Base-by-base conservation (phyloP, 1,284 basidiomycete species). In the Trichosporon inkin region DNA sequence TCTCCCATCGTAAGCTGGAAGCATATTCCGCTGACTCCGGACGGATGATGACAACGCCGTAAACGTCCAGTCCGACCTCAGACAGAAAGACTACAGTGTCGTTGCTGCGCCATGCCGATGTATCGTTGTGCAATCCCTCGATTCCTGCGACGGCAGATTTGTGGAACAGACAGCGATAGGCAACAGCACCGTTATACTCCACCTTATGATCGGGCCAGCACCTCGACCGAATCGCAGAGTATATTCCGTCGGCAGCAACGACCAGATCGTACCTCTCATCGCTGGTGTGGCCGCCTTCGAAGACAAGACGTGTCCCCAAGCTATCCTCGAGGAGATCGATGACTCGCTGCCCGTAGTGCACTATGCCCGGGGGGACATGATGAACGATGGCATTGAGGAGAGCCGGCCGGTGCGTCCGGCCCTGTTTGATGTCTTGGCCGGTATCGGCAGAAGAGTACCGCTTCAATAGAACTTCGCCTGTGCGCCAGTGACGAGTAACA, bases 241-340 rank as follows among this genome's bases (percentile, higher is more conserved):
- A 62, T 11, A 72, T 68, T 3, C 71, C 71, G 52, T 72, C 71
- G 3, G 68, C 71, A 3, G 69, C 71, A 17, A 72, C 60, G 19
- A 72, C 20, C 13, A 72, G 57, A 36, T 70, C 69, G 49, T 67
- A 68, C 6, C 61, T 61, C 13, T 62, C 66, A 6, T 53, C 61
- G 0, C 10, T 35, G 1, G 56, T 60, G 1, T 62, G 66, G 36
- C 69, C 69, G 36, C 8, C 28, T 8, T 32, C 28, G 8, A 32
- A 32, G 5, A 32, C 28, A 4, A 32, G 28, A 4, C 28, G 4
- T 5, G 28, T 32, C 28, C 5, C 8, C 8, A 8, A 32, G 4
- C 28, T 8, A 5, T 32, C 28, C 64, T 47, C 47, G 71, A 70
- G 1, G 36, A 54, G 13, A 70, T 20, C 39, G 14, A 20, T 17